Percentiles rank a stretch among this genome's conserved stretches.
These are phyloP conservation scores for Saccharomyces paradoxus DNA, from an alignment of 805 yeast species.

Conservation along the genomic window DNA sequence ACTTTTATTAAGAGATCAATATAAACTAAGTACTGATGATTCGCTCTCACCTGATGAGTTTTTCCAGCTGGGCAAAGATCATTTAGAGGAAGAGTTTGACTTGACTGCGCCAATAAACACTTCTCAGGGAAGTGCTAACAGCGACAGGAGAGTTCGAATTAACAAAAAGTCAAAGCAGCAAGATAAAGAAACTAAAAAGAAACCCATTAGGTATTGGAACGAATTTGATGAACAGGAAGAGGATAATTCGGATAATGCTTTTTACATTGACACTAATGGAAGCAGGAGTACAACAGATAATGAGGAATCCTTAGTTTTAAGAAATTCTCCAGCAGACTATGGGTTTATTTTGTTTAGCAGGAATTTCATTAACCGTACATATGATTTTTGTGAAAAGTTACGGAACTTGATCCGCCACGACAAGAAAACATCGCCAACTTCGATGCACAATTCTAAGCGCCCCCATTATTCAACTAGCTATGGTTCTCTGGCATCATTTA, in stretches of 20 bases:
- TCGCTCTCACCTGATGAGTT: constrained; percentile 15
- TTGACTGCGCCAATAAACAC: not conserved
- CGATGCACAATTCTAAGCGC: not conserved
- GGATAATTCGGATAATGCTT: constrained; percentile 7
- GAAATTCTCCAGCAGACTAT: constrained; percentile 6
- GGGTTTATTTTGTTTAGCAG: constrained; percentile 23
- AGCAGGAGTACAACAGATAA: constrained; percentile 2
- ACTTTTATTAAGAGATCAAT: constrained; percentile 12
- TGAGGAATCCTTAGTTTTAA: not conserved
- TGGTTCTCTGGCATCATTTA: not conserved
- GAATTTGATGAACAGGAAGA: constrained; percentile 29
- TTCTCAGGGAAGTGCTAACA: not conserved
- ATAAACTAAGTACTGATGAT: constrained; percentile 7
- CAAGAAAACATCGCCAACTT: not conserved
- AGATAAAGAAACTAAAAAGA: not conserved
- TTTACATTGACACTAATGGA: constrained; percentile 6
- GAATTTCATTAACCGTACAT: constrained; percentile 18
- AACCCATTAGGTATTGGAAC: constrained; percentile 26
- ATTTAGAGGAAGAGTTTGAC: constrained; percentile 2
- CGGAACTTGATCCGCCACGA: constrained; percentile 7
- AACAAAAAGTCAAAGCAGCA: not conserved
- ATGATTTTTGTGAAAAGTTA: constrained; percentile 12
- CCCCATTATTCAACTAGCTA: not conserved
- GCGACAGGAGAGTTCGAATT: not conserved
- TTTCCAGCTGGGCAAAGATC: constrained; percentile 17